Base-by-base conservation (phyloP, 2,329 filamentous ascomycete species). In the Teratosphaeria zuluensis region DNA sequence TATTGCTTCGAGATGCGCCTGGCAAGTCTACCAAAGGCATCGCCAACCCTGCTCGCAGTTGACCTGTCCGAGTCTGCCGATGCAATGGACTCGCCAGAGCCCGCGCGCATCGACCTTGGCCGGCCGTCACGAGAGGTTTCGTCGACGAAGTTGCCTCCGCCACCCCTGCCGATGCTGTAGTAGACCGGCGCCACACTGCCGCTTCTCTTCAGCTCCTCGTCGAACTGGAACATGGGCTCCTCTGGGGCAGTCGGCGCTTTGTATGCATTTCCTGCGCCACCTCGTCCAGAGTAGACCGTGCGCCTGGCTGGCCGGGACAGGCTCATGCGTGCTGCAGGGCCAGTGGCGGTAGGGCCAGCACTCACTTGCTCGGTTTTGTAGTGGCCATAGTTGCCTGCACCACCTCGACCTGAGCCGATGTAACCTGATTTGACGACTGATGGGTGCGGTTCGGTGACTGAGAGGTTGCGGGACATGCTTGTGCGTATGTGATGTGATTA, bases 191-290 rank as follows among this genome's bases (percentile, higher is more conserved):
- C 82, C 30, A 63, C 62, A 51, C 56, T 59, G 53, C 79, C 75
- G 58, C 79, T 77, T 62, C 81, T 74, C 59, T 79, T 79, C 56
- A 86, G 77, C 67, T 86, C 84, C 74, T 86, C 84, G 71, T 87
- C 84, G 73, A 89, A 89, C 72, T 79, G 81, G 77, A 86, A 86
- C 70, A 86, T 84, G 67, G 81, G 78, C 48, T 81, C 77, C 65
- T 85, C 73, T 60, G 56, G 31, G 60, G 70, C 65, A 59, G 79
- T 79, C 56, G 79, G 73, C 66, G 77, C 76, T 32, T 66, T 73
- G 71, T 73, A 77, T 60, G 81, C 78, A 69, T 85, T 85, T 66
- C 82, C 83, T 14, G 80, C 80, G 59, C 83, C 82, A 61, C 83
- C 82, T 53, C 81, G 80, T 61, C 82, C 81, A 57, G 77, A 70